Evolutionary conservation across 306 rosid species (phyloP).

Genomic region (Chamaecrista fasciculata): DNA sequence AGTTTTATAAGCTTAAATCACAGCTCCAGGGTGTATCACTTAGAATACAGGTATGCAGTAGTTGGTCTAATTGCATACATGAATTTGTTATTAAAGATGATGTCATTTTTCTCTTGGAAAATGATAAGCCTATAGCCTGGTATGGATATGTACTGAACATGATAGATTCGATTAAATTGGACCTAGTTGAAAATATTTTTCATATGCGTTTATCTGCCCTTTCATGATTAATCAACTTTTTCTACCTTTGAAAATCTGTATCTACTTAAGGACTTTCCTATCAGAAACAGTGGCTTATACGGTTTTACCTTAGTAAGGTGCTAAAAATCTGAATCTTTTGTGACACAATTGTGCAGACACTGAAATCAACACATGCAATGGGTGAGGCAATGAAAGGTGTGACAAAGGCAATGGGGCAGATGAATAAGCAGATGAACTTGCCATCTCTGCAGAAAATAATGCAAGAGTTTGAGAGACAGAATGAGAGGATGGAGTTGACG

Average conservation of each 20-base stretch:
- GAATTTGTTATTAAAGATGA: slow-evolving; percentile 7
- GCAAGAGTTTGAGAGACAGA: slow-evolving; percentile 95
- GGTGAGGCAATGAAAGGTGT: slow-evolving; percentile 99
- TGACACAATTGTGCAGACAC: slow-evolving; percentile 49
- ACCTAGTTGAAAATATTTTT: no score
- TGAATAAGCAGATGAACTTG: slow-evolving; percentile 98
- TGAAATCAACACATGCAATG: slow-evolving; percentile 99
- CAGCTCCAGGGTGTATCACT: slow-evolving; percentile 99
- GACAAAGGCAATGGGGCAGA: slow-evolving; percentile 99
- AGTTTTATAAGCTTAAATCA: slow-evolving; percentile 95
- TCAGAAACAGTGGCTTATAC: background rate
- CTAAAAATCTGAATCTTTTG: slow-evolving; percentile 22
- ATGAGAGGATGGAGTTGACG: slow-evolving; percentile 88
- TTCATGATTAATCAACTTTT: background rate
- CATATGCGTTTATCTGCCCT: background rate
- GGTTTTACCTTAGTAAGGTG: no score
- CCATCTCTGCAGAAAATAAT: slow-evolving; percentile 92
- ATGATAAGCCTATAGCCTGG: background rate
- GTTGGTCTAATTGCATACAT: slow-evolving; percentile 7
- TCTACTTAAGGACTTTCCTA: background rate
- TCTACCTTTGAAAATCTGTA: background rate
- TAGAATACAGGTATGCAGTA: slow-evolving; percentile 75
- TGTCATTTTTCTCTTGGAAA: slow-evolving; percentile 17
- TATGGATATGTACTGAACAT: background rate
- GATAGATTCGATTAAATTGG: background rate